Conservation (phyloP, 1,139 yeast species). For the Taiozyma sp. region DNA sequence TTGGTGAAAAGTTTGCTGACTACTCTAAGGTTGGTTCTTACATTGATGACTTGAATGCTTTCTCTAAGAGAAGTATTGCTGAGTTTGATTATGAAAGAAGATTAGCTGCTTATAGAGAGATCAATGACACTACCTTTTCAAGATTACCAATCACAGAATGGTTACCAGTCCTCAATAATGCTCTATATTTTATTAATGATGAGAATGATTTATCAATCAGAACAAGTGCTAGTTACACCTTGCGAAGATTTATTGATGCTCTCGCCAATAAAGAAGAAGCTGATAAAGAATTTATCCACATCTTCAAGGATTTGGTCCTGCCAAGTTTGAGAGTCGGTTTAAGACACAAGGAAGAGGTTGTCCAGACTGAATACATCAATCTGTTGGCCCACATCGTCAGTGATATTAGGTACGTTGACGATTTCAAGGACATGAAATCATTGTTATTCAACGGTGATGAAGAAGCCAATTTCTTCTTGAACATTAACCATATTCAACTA, state of each 20-base stretch:
- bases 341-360: slow-evolving; percentile 53
- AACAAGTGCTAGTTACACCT: slow-evolving; percentile 64
- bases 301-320: slow-evolving; percentile 51
- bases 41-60: slow-evolving; percentile 64
- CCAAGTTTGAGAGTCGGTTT: slow-evolving; percentile 69
- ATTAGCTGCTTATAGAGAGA: slow-evolving; percentile 55
- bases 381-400: slow-evolving; percentile 62
- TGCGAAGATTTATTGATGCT: slow-evolving; percentile 64
- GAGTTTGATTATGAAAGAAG: slow-evolving; percentile 79
- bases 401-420: slow-evolving; percentile 42
- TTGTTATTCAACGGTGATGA: slow-evolving; percentile 66
- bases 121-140: slow-evolving; percentile 52
- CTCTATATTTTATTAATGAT: slow-evolving; percentile 69
- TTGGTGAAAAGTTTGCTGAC: slow-evolving; percentile 49
- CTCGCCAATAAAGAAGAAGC: slow-evolving; percentile 34
- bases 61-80: slow-evolving; percentile 52
- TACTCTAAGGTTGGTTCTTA: slow-evolving; percentile 43
- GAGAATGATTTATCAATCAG: slow-evolving; percentile 78
- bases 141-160: slow-evolving; percentile 55
- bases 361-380: slow-evolving; percentile 66
- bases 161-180: slow-evolving; percentile 69
- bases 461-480: slow-evolving; percentile 79
- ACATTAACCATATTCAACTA: slow-evolving; percentile 77
- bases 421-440: slow-evolving; percentile 61
- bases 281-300: slow-evolving; percentile 34